A percentile compares a stretch with the other conserved stretches of the same genome.
Evolutionary conservation across 2,329 filamentous ascomycete genomes (phyloP).

Genomic region (Colletotrichum spinosum): DNA sequence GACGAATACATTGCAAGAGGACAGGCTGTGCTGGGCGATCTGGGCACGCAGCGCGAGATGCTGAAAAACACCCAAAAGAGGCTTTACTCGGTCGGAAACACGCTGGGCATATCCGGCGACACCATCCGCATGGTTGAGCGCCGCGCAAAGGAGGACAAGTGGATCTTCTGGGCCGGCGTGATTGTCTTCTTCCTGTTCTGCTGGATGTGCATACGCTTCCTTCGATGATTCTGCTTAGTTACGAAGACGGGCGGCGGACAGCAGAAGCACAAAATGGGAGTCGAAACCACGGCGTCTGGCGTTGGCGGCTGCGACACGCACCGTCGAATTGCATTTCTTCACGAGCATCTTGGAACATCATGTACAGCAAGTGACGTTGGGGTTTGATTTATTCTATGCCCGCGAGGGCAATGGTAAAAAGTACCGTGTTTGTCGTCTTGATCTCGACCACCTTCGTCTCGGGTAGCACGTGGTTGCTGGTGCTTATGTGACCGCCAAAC

Average conservation of each 20-base stretch:
- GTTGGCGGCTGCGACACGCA: slow-evolving; percentile 5
- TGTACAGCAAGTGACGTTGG: slow-evolving; percentile 32
- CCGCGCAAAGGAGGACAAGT: slow-evolving; percentile 93
- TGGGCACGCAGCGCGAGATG: slow-evolving; percentile 92
- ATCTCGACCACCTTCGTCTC: slow-evolving; percentile 71
- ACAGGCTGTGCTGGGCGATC: slow-evolving; percentile 87
- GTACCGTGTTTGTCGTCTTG: slow-evolving; percentile 70
- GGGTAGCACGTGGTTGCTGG: slow-evolving; percentile 80
- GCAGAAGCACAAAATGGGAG: slow-evolving; percentile 10
- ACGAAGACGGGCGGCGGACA: slow-evolving; percentile 2
- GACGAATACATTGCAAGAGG: slow-evolving; percentile 96
- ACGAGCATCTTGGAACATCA: slow-evolving; percentile 6
- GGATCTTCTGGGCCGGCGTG: slow-evolving; percentile 93
- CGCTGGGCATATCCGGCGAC: slow-evolving; percentile 91
- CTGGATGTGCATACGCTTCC: slow-evolving; percentile 87
- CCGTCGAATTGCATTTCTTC: not conserved
- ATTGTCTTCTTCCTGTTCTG: slow-evolving; percentile 91
- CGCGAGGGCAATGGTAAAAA: slow-evolving; percentile 79
- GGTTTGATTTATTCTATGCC: slow-evolving; percentile 38
- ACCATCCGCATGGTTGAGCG: slow-evolving; percentile 98
- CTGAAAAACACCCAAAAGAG: slow-evolving; percentile 93
- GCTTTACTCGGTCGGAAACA: slow-evolving; percentile 93
- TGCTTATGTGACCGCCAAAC: slow-evolving; percentile 80
- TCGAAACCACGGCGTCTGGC: slow-evolving; percentile 32
- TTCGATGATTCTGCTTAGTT: slow-evolving; percentile 68